These are phyloP conservation scores for Epicoccum nigrum DNA, from an alignment of 2,329 filamentous ascomycete species.

Conservation along the genomic window DNA sequence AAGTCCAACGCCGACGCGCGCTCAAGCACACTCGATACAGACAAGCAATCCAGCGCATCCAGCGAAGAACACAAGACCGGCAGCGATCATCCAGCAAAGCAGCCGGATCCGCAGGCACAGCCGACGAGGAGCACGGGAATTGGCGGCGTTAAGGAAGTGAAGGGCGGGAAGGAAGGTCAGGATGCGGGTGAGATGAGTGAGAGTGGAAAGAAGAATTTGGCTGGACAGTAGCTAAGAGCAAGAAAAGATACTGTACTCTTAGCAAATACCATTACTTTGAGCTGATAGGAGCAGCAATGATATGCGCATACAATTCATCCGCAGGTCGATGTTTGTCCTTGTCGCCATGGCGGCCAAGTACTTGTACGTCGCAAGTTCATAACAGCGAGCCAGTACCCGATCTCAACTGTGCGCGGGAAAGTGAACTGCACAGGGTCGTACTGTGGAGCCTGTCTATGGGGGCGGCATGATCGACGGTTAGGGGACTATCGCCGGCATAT, in stretches of 20 bases:
- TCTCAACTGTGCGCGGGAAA: background rate
- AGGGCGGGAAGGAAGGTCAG: slow-evolving; percentile 44
- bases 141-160: slow-evolving; percentile 32
- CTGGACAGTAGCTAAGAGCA: slow-evolving; percentile 3
- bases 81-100: slow-evolving; percentile 48
- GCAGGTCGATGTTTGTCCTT: background rate
- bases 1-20: slow-evolving; percentile 31
- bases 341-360: slow-evolving; percentile 6
- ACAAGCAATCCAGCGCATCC: slow-evolving; percentile 42
- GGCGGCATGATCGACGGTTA: slow-evolving; percentile 6
- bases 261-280: background rate
- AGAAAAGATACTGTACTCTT: background rate
- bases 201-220: slow-evolving; percentile 12
- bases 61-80: slow-evolving; percentile 33
- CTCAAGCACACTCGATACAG: slow-evolving; percentile 34
- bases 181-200: slow-evolving; percentile 19
- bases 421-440: background rate
- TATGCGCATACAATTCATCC: background rate
- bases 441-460: background rate
- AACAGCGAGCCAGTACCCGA: background rate
- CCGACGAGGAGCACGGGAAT: slow-evolving; percentile 44
- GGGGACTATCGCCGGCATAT: slow-evolving; percentile 3
- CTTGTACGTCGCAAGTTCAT: background rate
- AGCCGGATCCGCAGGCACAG: slow-evolving; percentile 44
- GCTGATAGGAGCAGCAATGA: too few relatives aligned